These are phyloP conservation scores for Neltuma alba DNA, from an alignment of 306 rosid species.

Conservation along the genomic window DNA sequence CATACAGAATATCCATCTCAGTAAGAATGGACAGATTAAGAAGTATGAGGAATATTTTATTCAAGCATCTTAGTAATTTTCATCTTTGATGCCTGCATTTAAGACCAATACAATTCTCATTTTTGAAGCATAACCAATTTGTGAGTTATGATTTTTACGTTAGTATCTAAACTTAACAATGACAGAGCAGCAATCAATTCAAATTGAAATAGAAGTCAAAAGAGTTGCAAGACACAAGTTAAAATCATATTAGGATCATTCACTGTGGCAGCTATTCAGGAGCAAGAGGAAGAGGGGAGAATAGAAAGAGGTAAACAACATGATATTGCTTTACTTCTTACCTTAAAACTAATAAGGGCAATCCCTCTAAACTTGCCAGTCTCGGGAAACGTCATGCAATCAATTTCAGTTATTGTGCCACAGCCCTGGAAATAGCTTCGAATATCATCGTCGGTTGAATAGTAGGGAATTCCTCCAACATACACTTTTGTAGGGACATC, in stretches of 20 bases:
- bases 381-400: conserved; percentile 92
- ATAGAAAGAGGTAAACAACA: neutral
- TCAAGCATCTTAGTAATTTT: neutral
- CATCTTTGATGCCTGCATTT: neutral
- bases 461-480: conserved; percentile 94
- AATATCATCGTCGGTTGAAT: conserved; percentile 92
- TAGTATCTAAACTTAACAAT: neutral
- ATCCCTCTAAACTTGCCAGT: conserved; percentile 95
- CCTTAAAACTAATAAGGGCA: conserved; percentile 88
- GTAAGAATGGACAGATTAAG: neutral
- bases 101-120: neutral
- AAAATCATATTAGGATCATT: conserved; percentile 12
- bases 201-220: conserved; percentile 9
- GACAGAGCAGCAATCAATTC: conserved; percentile 15
- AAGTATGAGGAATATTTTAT: neutral
- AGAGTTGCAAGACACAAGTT: neutral
- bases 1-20: neutral
- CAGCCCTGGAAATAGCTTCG: conserved; percentile 85
- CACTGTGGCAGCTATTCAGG: neutral
- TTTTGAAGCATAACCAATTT: neutral
- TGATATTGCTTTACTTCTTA: conserved; percentile 33
- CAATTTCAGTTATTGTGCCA: conserved; percentile 84
- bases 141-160: neutral
- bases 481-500: conserved; percentile 69
- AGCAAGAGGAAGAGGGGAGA: neutral